Conservation (phyloP, 73 alveolate genomes). For the Uronychia setigera region DNA sequence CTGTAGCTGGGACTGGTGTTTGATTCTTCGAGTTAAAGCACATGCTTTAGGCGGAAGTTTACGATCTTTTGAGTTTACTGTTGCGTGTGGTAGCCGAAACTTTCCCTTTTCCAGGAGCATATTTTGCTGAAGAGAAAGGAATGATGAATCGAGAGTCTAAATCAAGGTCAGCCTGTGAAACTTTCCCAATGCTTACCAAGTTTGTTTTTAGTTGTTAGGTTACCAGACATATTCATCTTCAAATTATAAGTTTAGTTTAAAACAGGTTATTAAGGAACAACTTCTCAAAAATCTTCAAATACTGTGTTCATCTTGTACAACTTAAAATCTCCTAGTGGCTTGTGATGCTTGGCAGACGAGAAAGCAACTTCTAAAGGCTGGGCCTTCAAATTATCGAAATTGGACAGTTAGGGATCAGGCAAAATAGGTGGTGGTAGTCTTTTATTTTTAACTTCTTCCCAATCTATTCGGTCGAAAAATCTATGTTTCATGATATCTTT, state of each 20-base stretch:
- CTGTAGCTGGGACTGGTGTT: neutral
- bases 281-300: constrained; percentile 1
- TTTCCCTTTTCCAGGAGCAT: neutral
- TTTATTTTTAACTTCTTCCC: constrained; percentile 49
- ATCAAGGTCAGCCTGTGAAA: neutral
- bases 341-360: neutral
- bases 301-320: neutral
- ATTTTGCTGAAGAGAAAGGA: neutral
- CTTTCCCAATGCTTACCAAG: neutral
- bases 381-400: neutral
- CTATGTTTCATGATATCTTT: constrained; percentile 39
- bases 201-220: neutral
- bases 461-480: constrained; percentile 33
- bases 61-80: neutral
- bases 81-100: neutral
- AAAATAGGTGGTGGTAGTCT: constrained; percentile 53
- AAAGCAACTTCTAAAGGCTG: neutral
- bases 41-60: neutral
- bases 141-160: neutral
- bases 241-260: no score
- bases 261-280: neutral
- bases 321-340: constrained; percentile 5
- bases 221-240: neutral
- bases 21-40: neutral
- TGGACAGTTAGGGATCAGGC: constrained; percentile 11